phyloP scores from a whole-genome alignment of 164 flowering plant species.

The Macadamia tetraphylla region DNA sequence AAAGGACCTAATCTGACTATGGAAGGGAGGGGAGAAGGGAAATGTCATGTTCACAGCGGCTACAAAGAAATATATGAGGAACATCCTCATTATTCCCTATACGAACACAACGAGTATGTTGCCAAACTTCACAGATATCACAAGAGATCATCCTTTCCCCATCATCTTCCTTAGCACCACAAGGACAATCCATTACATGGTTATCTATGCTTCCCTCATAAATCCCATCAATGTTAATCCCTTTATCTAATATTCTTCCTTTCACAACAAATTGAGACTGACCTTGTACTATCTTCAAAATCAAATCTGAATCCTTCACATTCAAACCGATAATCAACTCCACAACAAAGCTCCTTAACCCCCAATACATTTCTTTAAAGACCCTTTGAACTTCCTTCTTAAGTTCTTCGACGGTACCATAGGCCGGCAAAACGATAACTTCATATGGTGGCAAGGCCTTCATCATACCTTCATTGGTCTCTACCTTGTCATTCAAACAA shows the following conservation, averaged over 20 bases:
- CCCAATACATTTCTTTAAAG: constrained; percentile 67
- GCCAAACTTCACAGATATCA: constrained; percentile 87
- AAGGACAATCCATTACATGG: constrained; percentile 53
- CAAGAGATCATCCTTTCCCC: constrained; percentile 81
- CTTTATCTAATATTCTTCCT: constrained; percentile 24
- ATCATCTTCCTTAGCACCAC: constrained; percentile 79
- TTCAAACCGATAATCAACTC: constrained; percentile 31
- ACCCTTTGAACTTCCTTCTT: constrained; percentile 49
- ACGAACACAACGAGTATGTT: constrained; percentile 67
- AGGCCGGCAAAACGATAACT: constrained; percentile 34
- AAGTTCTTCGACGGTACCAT: constrained; percentile 53
- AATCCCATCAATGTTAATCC: constrained; percentile 10
- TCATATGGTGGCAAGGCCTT: constrained; percentile 46
- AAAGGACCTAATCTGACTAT: constrained; percentile 7
- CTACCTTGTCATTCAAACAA: constrained; percentile 15
- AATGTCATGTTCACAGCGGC: constrained; percentile 65
- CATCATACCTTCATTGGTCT: constrained; percentile 9
- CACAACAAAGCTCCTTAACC: constrained; percentile 36
- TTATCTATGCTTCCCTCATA: constrained; percentile 21
- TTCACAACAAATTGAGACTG: constrained; percentile 43
- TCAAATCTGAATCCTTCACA: constrained; percentile 34
- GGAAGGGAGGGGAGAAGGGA: constrained; percentile 46
- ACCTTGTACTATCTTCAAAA: constrained; percentile 28
- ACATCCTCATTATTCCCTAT: constrained; percentile 45
- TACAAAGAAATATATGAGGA: constrained; percentile 71